Base-by-base conservation (phyloP, 345 rosid genomes). In the Brassica rapa region DNA sequence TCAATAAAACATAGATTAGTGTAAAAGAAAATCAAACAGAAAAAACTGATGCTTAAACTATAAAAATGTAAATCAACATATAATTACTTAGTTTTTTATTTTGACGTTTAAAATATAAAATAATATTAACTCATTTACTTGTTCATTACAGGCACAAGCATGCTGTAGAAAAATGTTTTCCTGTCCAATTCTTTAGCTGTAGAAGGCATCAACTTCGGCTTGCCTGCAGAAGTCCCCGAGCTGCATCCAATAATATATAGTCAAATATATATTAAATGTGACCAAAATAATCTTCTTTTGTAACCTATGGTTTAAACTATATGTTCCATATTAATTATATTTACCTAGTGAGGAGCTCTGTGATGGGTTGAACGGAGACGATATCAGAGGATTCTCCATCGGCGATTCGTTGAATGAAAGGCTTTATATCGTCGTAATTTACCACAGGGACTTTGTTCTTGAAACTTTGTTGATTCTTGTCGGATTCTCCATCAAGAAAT, bases 161-260 rank as follows among this genome's bases (percentile, higher is more conserved):
- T 84, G 87, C 88, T 92, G 82, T 94, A 94, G 80, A 94, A 94
- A 86, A 90, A 90, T 53, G 94, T 88, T 81, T 94, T 94, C 70
- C 94, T 83, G 68, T 92, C 87, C 87, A 94, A 80, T 81, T 94
- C 98, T 84, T 92, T 86, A 56, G 91, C 93, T 25, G 96, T 94
- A 56, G 97, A 92, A 55, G 98, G 98, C 98, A 94, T 92, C 87
- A 94, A 72, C 79, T 94, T 94, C 8, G 98, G 97, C 24, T 84
- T 87, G 41, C 98, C 97, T 30, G 92, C 98, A 7, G 98, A 89
- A 71, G 98, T 94, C 27, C 98, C 98, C 1, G 98, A 92, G 87
- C 98, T 94, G 88, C 77, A 85, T 70, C 76, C 71, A 77, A 33
- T 51, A 77, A 33, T 51, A 72, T 43, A 66, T 46, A 43, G 73